phyloP scores from a whole-genome alignment of 371 early-diverging fungal genomes.

The Cokeromyces recurvatus region DNA sequence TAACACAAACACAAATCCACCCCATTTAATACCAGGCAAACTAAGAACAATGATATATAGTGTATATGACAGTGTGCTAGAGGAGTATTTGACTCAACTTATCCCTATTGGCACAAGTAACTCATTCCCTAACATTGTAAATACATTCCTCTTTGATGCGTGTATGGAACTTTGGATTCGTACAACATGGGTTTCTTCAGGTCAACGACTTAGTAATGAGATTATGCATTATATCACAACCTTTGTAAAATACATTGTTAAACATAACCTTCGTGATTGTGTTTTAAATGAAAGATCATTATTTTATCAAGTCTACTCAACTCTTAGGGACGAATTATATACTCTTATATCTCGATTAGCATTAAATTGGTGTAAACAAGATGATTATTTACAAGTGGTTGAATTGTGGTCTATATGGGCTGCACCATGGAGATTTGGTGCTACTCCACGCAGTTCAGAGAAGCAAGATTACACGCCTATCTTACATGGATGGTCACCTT shows the following conservation, averaged over 20 bases:
- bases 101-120: conserved; percentile 8
- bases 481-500: conserved; percentile 17
- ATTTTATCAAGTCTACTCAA: conserved; percentile 3
- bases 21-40: conserved; percentile 6
- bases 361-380: conserved; percentile 26
- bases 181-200: conserved; percentile 18
- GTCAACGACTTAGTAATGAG: conserved; percentile 15
- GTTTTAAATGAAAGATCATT: background rate
- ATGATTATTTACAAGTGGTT: conserved; percentile 24
- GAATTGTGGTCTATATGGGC: conserved; percentile 35
- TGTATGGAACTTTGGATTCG: conserved; percentile 34
- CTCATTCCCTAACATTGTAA: conserved; percentile 3
- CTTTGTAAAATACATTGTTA: conserved; percentile 26
- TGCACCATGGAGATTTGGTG: conserved; percentile 27
- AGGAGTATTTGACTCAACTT: conserved; percentile 16
- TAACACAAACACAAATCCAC: background rate
- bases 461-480: conserved; percentile 3
- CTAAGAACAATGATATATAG: conserved; percentile 11
- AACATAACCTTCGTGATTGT: conserved; percentile 20
- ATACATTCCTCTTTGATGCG: conserved; percentile 26
- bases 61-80: conserved; percentile 16
- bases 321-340: conserved; percentile 21
- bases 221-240: conserved; percentile 15
- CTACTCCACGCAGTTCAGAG: background rate
- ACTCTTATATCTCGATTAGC: conserved; percentile 28